Base-by-base conservation (phyloP, 225 moss, liverwort and hornwort species). In the Antitrichia curtipendula region DNA sequence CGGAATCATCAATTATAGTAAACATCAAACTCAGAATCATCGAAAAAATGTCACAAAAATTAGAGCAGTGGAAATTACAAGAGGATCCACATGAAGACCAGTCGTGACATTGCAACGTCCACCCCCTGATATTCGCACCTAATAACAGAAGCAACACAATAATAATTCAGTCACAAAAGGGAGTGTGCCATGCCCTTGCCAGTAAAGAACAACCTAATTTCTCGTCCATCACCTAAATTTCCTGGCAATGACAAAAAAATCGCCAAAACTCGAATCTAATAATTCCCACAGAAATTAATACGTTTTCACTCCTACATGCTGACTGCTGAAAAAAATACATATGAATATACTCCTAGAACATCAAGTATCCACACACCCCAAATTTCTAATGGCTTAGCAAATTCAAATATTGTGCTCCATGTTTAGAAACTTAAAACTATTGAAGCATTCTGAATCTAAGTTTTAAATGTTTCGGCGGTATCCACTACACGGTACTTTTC, bases 31-130 rank as follows among this genome's bases (percentile, higher is more conserved):
- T 88, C 70, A 75, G 16, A 80, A 53, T 72, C 27, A 21, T 53
- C 45, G 34, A 8, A 74, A 76, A 58, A 62, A 58, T 47, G 54
- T 57, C 34, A 28, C 58, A 70, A 43, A n/a, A 45, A 65, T 63
- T 57, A 63, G 72, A 24, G 80, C n/a, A 82, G 75, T 47, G 57
- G 79, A 84, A 69, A 57, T 83, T 95, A 96, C 97, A 92, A 93
- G 90, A 75, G 96, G 96, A 76, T 98, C 96, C 75, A 80, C 87
- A 80, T 93, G 91, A 87, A 96, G 96, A 86, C 96, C 96, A 81
- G 98, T 98, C 16, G 98, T 98, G 77, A 98, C 94, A 92, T 98
- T 98, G 93, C 98, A 98, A 70, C 96, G 98, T 63, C 98, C 98
- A 29, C 98, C 98, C 70, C 98, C 98, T 82, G 98, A 98, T 83